Percentiles rank a stretch among this genome's conserved stretches.
Evolutionary conservation across 2,329 filamentous ascomycete species (phyloP).

Genomic region (Fusarium agapanthi): DNA sequence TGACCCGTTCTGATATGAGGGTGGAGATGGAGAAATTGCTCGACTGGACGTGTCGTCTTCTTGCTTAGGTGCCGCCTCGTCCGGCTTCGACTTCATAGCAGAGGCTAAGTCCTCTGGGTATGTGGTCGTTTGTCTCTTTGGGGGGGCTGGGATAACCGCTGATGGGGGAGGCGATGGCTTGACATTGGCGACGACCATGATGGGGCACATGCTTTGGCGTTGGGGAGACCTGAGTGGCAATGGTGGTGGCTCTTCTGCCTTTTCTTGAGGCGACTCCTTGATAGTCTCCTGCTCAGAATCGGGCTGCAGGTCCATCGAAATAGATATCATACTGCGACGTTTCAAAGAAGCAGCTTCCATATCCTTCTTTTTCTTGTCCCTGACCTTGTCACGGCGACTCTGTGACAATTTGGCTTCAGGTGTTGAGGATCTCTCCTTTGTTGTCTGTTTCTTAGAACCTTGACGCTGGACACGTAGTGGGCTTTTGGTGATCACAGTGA

Average conservation of each 20-base stretch:
- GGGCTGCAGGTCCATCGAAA: background rate
- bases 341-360: slow-evolving; percentile 47
- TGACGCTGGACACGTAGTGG: slow-evolving; percentile 24
- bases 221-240: slow-evolving; percentile 25
- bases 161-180: slow-evolving; percentile 41
- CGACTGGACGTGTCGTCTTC: background rate
- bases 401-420: slow-evolving; percentile 37
- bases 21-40: slow-evolving; percentile 10
- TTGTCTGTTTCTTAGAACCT: background rate
- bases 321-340: slow-evolving; percentile 25
- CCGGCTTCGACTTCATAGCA: slow-evolving; percentile 1
- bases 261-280: background rate
- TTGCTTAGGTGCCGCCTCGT: background rate
- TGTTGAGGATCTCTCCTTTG: slow-evolving; percentile 8
- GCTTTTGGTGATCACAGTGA: slow-evolving; percentile 37
- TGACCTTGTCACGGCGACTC: slow-evolving; percentile 51
- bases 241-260: slow-evolving; percentile 17
- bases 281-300: background rate
- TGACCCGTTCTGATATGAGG: slow-evolving; percentile 25
- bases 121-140: background rate
- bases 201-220: slow-evolving; percentile 44
- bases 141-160: background rate
- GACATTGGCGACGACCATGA: slow-evolving; percentile 53
- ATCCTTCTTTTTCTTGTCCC: slow-evolving; percentile 52
- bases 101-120: background rate